phyloP scores from a whole-genome alignment of 164 flowering plant species.

The Aristolochia fimbriata region DNA sequence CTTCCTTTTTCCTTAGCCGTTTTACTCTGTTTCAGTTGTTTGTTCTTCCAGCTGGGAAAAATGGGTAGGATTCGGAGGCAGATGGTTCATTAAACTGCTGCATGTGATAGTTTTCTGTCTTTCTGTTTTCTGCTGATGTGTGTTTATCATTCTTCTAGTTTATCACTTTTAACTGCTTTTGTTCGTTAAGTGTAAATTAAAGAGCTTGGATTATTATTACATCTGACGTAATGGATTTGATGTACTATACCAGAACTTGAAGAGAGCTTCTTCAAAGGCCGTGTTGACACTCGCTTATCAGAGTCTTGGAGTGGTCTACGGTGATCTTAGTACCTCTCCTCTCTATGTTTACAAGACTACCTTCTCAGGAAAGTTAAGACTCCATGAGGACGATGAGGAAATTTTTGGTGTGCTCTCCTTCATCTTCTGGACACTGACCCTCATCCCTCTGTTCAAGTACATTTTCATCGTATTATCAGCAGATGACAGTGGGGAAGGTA shows the following conservation, averaged over 20 bases:
- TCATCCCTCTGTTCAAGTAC: slow-evolving; percentile 59
- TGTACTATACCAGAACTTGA: slow-evolving; percentile 31
- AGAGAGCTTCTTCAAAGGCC: slow-evolving; percentile 28
- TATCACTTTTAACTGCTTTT: background rate
- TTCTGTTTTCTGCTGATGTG: background rate
- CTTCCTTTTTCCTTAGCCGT: background rate
- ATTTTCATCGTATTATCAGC: slow-evolving; percentile 56
- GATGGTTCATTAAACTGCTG: background rate
- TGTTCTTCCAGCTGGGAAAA: background rate
- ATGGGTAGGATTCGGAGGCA: background rate
- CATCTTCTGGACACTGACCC: slow-evolving; percentile 66
- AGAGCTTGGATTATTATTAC: background rate
- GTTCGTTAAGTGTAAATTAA: background rate
- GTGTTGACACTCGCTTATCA: slow-evolving; percentile 61
- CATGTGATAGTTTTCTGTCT: background rate
- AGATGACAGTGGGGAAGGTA: slow-evolving; percentile 85
- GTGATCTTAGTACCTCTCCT: slow-evolving; percentile 75
- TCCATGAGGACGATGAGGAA: slow-evolving; percentile 55
- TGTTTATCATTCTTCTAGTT: background rate
- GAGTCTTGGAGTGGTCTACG: slow-evolving; percentile 77
- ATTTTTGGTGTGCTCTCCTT: slow-evolving; percentile 62
- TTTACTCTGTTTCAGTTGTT: background rate
- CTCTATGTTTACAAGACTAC: slow-evolving; percentile 71
- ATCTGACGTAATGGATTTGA: background rate
- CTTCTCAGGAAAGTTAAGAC: slow-evolving; percentile 52